A percentile compares a stretch with the other conserved stretches of the same genome.
phyloP scores from a whole-genome alignment of 345 rosid genomes.

The Salix suchowensis region DNA sequence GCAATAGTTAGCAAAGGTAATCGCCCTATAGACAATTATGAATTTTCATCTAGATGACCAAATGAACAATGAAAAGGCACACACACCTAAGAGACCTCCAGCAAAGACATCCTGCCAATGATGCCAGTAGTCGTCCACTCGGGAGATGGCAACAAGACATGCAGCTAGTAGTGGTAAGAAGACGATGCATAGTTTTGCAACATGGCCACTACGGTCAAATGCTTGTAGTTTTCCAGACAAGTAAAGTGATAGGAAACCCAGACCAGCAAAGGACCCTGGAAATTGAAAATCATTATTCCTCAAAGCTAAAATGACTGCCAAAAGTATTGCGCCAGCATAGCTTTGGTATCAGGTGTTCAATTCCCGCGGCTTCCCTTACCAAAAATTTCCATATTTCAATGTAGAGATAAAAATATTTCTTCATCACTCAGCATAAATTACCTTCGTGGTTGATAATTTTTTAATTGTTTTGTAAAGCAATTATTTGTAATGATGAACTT shows the following conservation, averaged over 20 bases:
- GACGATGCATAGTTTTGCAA: slow-evolving; percentile 40
- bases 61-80: slow-evolving; percentile 1
- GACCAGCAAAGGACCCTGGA: slow-evolving; percentile 46
- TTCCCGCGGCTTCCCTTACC: background rate
- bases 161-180: slow-evolving; percentile 33
- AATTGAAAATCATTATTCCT: slow-evolving; percentile 1
- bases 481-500: slow-evolving; percentile 16
- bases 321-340: background rate
- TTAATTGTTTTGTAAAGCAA: background rate
- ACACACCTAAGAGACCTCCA: slow-evolving; percentile 38
- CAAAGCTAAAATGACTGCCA: background rate
- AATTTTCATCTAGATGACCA: background rate
- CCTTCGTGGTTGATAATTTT: background rate
- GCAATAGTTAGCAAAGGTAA: slow-evolving; percentile 4
- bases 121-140: slow-evolving; percentile 51
- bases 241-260: slow-evolving; percentile 39
- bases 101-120: slow-evolving; percentile 48
- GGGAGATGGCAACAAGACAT: slow-evolving; percentile 38
- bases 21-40: background rate
- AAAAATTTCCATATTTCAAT: background rate
- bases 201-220: slow-evolving; percentile 40
- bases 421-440: background rate
- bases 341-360: background rate
- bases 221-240: slow-evolving; percentile 41
- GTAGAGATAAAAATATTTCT: background rate